Percentiles rank a stretch among this genome's conserved stretches.
These are phyloP conservation scores for Argentina anserina DNA, from an alignment of 306 rosid species.

Conservation along the genomic window DNA sequence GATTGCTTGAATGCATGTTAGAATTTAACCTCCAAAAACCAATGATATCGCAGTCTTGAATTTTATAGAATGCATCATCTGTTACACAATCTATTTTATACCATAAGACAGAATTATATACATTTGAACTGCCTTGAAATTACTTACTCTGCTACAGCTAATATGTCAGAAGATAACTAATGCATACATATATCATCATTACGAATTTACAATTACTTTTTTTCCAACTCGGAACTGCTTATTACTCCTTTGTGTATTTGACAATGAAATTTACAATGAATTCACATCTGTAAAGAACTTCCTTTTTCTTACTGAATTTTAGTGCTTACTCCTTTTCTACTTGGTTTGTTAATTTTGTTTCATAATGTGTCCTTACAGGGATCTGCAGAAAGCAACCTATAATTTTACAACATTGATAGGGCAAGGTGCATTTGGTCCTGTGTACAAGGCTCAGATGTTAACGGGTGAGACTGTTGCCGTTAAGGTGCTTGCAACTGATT, in stretches of 20 bases:
- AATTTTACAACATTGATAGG: slow-evolving; percentile 93
- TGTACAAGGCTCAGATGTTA: slow-evolving; percentile 92
- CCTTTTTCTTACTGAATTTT: slow-evolving; percentile 5
- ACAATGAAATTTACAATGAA: not conserved
- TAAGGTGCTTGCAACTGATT: slow-evolving; percentile 91
- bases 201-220: not conserved
- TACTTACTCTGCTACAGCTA: not conserved
- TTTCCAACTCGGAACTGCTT: not conserved
- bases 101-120: not conserved
- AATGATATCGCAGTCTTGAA: not conserved
- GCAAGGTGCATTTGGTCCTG: slow-evolving; percentile 99
- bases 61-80: not conserved
- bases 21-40: not conserved
- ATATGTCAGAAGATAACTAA: slow-evolving; percentile 5
- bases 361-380: slow-evolving; percentile 45
- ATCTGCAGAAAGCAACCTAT: slow-evolving; percentile 86
- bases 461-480: slow-evolving; percentile 92
- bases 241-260: not conserved
- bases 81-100: not conserved
- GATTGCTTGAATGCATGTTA: not conserved
- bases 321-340: not conserved
- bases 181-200: not conserved
- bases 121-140: not conserved
- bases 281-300: not conserved
- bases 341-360: slow-evolving; percentile 6